Percentiles rank a stretch among this genome's conserved stretches.
Evolutionary conservation across 1,284 basidiomycete genomes (phyloP).

Genomic region (Leccinum variabile): DNA sequence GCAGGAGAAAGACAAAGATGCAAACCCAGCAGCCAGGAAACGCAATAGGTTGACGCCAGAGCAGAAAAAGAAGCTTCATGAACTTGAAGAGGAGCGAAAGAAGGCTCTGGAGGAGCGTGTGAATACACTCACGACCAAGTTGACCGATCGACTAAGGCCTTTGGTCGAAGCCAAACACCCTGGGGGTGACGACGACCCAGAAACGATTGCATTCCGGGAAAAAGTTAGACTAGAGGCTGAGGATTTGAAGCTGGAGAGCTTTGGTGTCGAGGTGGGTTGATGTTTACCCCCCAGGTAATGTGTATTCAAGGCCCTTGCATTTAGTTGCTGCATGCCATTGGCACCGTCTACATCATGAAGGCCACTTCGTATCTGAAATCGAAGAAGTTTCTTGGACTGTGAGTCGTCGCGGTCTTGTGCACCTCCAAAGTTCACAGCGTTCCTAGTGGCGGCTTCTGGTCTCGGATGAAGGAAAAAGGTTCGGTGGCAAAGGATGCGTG

Average conservation of each 20-base stretch:
- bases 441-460: conserved; percentile 86
- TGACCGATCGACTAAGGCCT: conserved; percentile 81
- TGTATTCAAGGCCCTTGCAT: background rate
- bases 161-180: conserved; percentile 89
- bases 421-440: conserved; percentile 24
- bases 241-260: conserved; percentile 97
- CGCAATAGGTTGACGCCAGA: conserved; percentile 74
- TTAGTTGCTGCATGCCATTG: conserved; percentile 82
- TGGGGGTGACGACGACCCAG: conserved; percentile 82
- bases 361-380: conserved; percentile 91
- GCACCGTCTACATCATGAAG: conserved; percentile 91
- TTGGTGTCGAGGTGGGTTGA: conserved; percentile 85
- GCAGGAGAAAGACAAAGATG: conserved; percentile 37
- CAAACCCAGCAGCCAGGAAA: conserved; percentile 37
- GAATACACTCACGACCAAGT: conserved; percentile 69
- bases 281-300: background rate
- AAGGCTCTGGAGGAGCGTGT: conserved; percentile 81
- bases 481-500: conserved; percentile 91
- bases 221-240: conserved; percentile 87
- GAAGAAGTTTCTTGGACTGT: conserved; percentile 88
- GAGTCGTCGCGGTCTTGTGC: conserved; percentile 34
- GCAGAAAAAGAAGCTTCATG: conserved; percentile 80
- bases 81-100: conserved; percentile 76
- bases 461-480: conserved; percentile 93
- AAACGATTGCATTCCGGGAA: conserved; percentile 76